A percentile compares a stretch with the other conserved stretches of the same genome.
Evolutionary conservation across 2,329 filamentous ascomycete genomes (phyloP).

Genomic region (Botrytis deweyae): DNA sequence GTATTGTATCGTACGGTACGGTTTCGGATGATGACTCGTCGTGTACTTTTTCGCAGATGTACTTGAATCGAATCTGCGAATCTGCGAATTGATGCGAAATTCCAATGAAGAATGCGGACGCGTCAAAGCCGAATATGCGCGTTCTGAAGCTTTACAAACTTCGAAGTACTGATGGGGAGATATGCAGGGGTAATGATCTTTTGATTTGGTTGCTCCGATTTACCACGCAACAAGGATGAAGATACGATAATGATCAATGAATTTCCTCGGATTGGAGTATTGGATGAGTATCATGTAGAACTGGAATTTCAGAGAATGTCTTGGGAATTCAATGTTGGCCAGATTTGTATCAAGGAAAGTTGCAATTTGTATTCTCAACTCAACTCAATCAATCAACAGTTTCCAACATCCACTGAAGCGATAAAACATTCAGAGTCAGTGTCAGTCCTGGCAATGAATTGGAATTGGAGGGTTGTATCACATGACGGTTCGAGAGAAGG

Average conservation of each 20-base stretch:
- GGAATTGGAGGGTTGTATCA: background rate
- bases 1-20: background rate
- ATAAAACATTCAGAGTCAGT: background rate
- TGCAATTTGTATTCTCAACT: slow-evolving; percentile 6
- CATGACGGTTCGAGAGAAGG: background rate
- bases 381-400: background rate
- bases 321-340: background rate
- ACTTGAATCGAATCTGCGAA: slow-evolving; percentile 10
- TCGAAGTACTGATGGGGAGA: slow-evolving; percentile 19
- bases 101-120: slow-evolving; percentile 15
- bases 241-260: slow-evolving; percentile 10
- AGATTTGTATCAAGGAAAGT: background rate
- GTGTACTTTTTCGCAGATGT: background rate
- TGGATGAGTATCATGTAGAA: background rate
- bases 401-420: slow-evolving; percentile 2
- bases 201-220: slow-evolving; percentile 1
- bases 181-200: slow-evolving; percentile 21
- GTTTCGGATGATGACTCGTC: background rate
- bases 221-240: slow-evolving; percentile 15
- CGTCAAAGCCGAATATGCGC: slow-evolving; percentile 22
- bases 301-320: background rate
- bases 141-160: slow-evolving; percentile 20
- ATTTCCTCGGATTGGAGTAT: background rate
- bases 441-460: background rate
- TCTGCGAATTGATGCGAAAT: slow-evolving; percentile 21